A percentile compares a stretch with the other conserved stretches of the same genome.
Evolutionary conservation across 106 monocot species (phyloP).

Genomic region (Dactylorhiza incarnata): DNA sequence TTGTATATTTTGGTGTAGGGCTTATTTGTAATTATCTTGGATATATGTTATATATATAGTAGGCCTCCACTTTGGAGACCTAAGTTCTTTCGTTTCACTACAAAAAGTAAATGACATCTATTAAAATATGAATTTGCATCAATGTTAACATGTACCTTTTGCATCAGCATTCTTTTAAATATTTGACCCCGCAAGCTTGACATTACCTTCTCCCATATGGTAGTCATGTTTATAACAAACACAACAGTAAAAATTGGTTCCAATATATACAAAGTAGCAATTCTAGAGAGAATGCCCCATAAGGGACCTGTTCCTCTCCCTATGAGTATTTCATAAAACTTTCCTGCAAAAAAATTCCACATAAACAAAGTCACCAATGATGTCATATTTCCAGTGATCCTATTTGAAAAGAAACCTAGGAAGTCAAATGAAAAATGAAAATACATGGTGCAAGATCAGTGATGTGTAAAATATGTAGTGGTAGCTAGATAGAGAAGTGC

Average conservation of each 20-base stretch:
- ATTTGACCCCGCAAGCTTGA: constrained; percentile 67
- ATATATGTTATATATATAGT: too few species aligned
- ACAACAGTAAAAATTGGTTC: constrained; percentile 87
- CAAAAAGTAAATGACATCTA: neutral
- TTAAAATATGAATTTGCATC: neutral
- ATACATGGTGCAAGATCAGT: neutral
- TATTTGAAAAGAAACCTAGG: neutral
- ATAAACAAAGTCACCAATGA: neutral
- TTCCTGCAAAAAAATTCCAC: constrained; percentile 42
- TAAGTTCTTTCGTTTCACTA: too few species aligned
- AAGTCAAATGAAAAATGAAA: neutral
- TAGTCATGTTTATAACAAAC: constrained; percentile 85
- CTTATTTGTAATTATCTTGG: too few species aligned
- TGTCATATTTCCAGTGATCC: neutral
- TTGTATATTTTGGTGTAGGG: too few species aligned
- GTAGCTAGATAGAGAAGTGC: neutral
- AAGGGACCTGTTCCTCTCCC: constrained; percentile 72
- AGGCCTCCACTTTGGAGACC: too few species aligned
- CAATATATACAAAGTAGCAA: constrained; percentile 65
- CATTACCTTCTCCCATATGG: constrained; percentile 92
- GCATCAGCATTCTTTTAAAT: constrained; percentile 74
- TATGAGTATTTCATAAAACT: constrained; percentile 80
- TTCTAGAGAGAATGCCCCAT: constrained; percentile 59
- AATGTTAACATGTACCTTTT: constrained; percentile 50
- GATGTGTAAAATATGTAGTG: neutral